Evolutionary conservation across 768 basidiomycete species (phyloP), one percentile per base, ranked within the genome.

Genomic region (Xerocomus brunneocitrinus): DNA sequence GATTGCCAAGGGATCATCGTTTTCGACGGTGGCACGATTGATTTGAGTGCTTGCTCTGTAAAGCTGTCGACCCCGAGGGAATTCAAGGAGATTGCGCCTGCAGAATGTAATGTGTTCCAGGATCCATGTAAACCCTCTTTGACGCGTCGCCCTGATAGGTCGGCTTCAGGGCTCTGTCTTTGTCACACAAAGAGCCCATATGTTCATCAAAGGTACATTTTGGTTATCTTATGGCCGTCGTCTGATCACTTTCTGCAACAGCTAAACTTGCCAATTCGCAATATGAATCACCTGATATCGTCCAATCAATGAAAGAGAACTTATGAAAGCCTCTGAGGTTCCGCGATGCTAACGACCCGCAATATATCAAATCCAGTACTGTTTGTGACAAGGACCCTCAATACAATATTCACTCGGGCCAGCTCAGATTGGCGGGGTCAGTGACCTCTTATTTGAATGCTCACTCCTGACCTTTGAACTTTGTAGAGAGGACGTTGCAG

Each of bases 311-410:
- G 64, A 49, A 64, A 4, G 60, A 67, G 0, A 40, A 54, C 2
- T 78, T 77, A 47, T 72, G 76, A 44, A 62, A 63, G 30, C 57
- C 59, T 1, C 58, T 69, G 4, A 73, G 71, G 16, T 79, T 77
- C 55, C 77, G 67, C 12, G 64, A 62, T 24, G 62, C 62, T 2
- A 47, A 53, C 2, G 67, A 71, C 24, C 62, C 73, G 0, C 71
- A 67, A 16, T 76, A 69, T 51, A 68, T 67, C 38, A 75, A 52
- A 34, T 74, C 78, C n/a, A 75, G 77, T 6, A 70, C 67, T 0
- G 41, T 61, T n/a, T 58, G 69, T 0, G 70, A 73, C 46, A 70
- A 63, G 24, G 74, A 78, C 47, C 59, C 55, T 0, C 54, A 65
- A 31, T 61, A 60, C n/a, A 67, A 64, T 22, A 74, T 77, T 28